Base-by-base conservation (phyloP, 352 stramenopile species). In the Phytophthora quininea region DNA sequence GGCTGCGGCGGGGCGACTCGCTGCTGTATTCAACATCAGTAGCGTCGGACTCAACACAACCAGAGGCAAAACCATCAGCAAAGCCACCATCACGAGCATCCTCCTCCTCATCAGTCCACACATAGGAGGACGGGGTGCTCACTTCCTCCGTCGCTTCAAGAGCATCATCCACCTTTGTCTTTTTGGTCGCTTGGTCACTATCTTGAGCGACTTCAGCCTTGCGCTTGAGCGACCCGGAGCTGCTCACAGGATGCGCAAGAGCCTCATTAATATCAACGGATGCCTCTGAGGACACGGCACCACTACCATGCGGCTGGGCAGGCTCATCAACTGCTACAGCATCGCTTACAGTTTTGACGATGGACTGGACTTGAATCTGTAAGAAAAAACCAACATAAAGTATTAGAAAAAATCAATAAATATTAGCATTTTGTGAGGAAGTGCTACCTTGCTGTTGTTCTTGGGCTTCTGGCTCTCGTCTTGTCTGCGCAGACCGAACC, bases 221-320 rank as follows among this genome's bases (percentile, higher is more conserved):
- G 75, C 84, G 71, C 67, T 93, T 91, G 54, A 84, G 82, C 52
- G 75, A 82, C 52, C 79, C 70, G 42, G 69, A 79, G 73, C 82
- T 90, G 76, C 70, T 82, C 73, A 78, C 71, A 82, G 74, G 69
- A 82, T 76, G 72, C 74, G 84, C 48, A 89, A 90, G 50, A 88
- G 71, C 76, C 54, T 73, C 71, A 89, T 92, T 92, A 92, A 92
- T 89, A 90, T 74, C 75, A 81, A 74, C 66, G 68, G 72, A 76
- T 76, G 37, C 67, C 46, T 61, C 72, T 53, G 53, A 27, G 31
- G 55, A 50, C 27, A 71, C 58, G 69, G 62, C 69, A 76, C 54
- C 61, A 66, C 74, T 74, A 79, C 67, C 74, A 72, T 80, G 54
- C 35, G 43, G 30, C 56, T 57, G 57, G 49, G 67, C 54, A 63